A percentile compares a stretch with the other conserved stretches of the same genome.
These are phyloP conservation scores for Fusarium clavum DNA, from an alignment of 2,329 filamentous ascomycete genomes.

Conservation along the genomic window DNA sequence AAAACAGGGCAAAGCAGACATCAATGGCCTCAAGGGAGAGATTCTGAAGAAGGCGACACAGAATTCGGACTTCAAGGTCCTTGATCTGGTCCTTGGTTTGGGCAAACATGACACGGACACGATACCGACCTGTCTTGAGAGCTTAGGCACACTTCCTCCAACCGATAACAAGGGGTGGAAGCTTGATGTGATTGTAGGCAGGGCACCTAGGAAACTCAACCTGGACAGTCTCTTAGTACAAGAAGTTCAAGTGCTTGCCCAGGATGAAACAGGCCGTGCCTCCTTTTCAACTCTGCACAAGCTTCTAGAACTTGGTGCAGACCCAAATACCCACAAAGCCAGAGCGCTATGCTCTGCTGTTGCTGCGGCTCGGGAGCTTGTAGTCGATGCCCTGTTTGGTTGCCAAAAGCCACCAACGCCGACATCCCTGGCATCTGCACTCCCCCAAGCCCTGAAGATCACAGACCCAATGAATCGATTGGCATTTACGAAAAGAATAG, in stretches of 20 bases:
- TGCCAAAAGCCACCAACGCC: slow-evolving; percentile 53
- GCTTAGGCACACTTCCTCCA: slow-evolving; percentile 57
- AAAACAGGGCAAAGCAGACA: slow-evolving; percentile 63
- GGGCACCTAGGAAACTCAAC: slow-evolving; percentile 56
- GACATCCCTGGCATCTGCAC: slow-evolving; percentile 59
- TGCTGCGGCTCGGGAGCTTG: slow-evolving; percentile 55
- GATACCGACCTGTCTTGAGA: slow-evolving; percentile 57
- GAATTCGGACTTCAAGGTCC: slow-evolving; percentile 60
- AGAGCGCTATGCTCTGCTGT: slow-evolving; percentile 64
- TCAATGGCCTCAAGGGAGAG: slow-evolving; percentile 61
- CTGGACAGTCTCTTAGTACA: slow-evolving; percentile 60
- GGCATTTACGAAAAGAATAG: slow-evolving; percentile 61
- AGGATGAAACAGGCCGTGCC: slow-evolving; percentile 52
- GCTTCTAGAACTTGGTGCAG: slow-evolving; percentile 63
- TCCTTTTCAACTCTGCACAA: slow-evolving; percentile 59
- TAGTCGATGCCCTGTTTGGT: slow-evolving; percentile 63
- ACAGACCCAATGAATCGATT: slow-evolving; percentile 63
- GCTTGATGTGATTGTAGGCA: slow-evolving; percentile 59
- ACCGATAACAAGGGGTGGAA: slow-evolving; percentile 62
- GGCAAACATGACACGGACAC: slow-evolving; percentile 59
- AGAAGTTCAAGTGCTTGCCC: slow-evolving; percentile 62
- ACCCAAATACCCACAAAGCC: slow-evolving; percentile 65
- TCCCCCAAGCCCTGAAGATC: slow-evolving; percentile 65
- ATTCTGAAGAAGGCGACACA: slow-evolving; percentile 56
- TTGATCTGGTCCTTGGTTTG: slow-evolving; percentile 60